Evolutionary conservation across 2,329 filamentous ascomycete species (phyloP), one percentile per base, ranked within the genome.

Genomic region (Kalmusia sp.): DNA sequence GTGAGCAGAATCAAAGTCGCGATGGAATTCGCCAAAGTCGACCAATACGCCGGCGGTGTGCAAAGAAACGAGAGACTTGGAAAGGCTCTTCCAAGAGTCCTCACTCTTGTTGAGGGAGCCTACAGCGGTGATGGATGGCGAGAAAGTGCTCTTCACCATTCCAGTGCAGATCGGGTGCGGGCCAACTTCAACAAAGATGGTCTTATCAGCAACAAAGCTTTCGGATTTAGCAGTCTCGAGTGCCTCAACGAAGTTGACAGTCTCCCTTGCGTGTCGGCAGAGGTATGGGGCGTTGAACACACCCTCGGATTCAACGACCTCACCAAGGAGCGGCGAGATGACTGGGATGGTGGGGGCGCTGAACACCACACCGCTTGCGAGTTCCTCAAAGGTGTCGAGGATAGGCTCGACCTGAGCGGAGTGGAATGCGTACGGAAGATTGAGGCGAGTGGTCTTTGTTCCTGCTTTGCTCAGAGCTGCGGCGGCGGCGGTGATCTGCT

Each of bases 141-240:
- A 82, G 48, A 89, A 80, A 4, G 83, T 85, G n/a, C 84, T 81
- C 77, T 87, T 88, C 58, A 91, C 82, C 81, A 92, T 87, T 53
- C 82, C 82, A 38, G 82, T 81, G 71, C 85, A 89, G 12, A 91
- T 83, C 0, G 88, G 87, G 64, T 91, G 87, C 34, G 89, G 87
- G 14, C 89, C 89, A 58, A 92, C 76, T 69, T 92, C 89, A 51
- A 92, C 76, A 83, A 85, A 91, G 27, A 86, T 80, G 5, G 87
- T 89, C 73, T 86, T 85, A 56, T 87, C 84, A 57, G 87, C 81
- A 41, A 90, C 83, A n/a, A 82, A 72, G 53, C 82, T 82, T 14
- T 80, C 77, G 43, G 83, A 77, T 64, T 85, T 81, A 7, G 84
- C 87, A 35, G 79, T 79, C 11, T 83, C 76, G 1, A 92, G 75